Conservation (phyloP, 192 early-diverging fungal genomes). For the Jimgerdemannia flammicorona region DNA sequence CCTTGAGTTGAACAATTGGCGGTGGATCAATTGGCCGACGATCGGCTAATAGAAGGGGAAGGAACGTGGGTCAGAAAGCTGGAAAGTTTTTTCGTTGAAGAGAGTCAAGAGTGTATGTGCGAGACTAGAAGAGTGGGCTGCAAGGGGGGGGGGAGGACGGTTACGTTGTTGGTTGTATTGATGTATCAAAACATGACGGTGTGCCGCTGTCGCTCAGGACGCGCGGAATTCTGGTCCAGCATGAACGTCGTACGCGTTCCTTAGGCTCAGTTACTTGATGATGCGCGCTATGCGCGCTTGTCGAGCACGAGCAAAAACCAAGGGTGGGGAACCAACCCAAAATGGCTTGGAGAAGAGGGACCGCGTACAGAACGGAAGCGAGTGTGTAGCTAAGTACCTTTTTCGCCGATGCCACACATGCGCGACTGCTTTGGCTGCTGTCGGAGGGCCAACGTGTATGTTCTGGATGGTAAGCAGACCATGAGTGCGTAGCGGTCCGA, state of each 20-base stretch:
- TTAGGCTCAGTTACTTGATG: too few relatives aligned
- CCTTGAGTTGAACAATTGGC: conserved; percentile 63
- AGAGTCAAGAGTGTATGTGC: neutral
- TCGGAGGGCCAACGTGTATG: conserved; percentile 63
- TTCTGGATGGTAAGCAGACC: conserved; percentile 12
- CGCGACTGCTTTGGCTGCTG: conserved; percentile 94
- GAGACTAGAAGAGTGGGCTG: too few relatives aligned
- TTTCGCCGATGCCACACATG: conserved; percentile 96
- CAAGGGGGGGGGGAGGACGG: too few relatives aligned
- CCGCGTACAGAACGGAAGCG: neutral
- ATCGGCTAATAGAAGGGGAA: conserved; percentile 49
- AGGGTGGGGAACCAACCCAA: too few relatives aligned
- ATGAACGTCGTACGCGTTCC: too few relatives aligned
- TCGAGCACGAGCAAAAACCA: too few relatives aligned
- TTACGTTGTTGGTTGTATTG: too few relatives aligned
- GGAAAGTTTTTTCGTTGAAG: neutral
- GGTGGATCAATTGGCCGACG: conserved; percentile 79
- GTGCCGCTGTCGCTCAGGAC: too few relatives aligned
- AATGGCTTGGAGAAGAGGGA: too few relatives aligned
- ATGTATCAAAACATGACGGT: too few relatives aligned
- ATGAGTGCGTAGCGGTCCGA: neutral
- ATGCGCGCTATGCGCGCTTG: too few relatives aligned
- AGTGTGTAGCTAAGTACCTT: conserved; percentile 55
- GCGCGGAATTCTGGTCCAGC: too few relatives aligned
- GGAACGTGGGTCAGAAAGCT: neutral